A percentile compares a stretch with the other conserved stretches of the same genome.
phyloP scores from a whole-genome alignment of 129 eudicot species.

The Sambucus nigra region DNA sequence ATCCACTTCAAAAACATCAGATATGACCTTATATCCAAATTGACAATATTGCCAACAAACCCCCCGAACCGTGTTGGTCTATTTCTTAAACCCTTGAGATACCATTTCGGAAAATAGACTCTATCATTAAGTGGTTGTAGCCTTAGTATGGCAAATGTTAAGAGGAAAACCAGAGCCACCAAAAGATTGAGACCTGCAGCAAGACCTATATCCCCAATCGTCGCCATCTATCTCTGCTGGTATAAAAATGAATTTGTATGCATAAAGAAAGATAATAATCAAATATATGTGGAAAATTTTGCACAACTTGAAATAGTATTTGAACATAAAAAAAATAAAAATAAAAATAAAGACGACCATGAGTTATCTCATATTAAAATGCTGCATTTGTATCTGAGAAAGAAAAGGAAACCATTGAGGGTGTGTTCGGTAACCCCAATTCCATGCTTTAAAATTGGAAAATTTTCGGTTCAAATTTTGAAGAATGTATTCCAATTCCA shows the following conservation, averaged over 20 bases:
- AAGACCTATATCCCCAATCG: constrained; percentile 66
- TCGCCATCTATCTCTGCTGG: constrained; percentile 49
- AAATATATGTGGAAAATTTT: no score
- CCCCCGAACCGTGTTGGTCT: constrained; percentile 67
- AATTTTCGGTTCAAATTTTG: no score
- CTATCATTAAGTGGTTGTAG: constrained; percentile 82
- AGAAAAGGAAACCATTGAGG: no score
- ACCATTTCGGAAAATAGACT: constrained; percentile 88
- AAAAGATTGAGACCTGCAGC: constrained; percentile 73
- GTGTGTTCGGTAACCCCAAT: no score
- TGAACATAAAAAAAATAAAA: no score
- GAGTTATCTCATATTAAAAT: no score
- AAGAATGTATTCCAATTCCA: no score
- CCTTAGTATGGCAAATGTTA: constrained; percentile 72
- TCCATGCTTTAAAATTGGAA: no score
- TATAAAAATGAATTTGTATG: constrained; percentile 15
- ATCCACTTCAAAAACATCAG: constrained; percentile 68
- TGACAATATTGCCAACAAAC: constrained; percentile 42
- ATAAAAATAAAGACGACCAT: no score
- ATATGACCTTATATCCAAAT: no score
- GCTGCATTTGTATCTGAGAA: no score
- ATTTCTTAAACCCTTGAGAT: constrained; percentile 65
- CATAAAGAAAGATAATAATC: neutral
- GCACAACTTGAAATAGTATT: no score
- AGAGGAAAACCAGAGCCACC: constrained; percentile 51